phyloP scores from a whole-genome alignment of 2,329 filamentous ascomycete genomes.

The Penicillium occitanis region DNA sequence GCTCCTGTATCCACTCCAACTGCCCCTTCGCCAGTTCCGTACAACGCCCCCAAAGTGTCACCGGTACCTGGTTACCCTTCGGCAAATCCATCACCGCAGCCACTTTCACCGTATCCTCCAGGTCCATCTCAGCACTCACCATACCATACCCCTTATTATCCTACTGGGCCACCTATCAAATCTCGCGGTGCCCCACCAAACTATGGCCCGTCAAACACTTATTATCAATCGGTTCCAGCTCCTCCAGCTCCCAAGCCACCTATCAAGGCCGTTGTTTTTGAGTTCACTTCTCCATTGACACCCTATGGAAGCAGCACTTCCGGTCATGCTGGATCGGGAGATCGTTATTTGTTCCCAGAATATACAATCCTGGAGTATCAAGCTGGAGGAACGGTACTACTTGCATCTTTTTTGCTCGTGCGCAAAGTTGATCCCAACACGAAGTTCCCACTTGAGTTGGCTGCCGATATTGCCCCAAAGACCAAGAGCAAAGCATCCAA shows the following conservation, averaged over 20 bases:
- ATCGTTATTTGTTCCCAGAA: slow-evolving; percentile 52
- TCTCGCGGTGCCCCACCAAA: slow-evolving; percentile 34
- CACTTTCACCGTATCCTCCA: slow-evolving; percentile 27
- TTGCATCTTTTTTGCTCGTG: slow-evolving; percentile 50
- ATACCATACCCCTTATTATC: slow-evolving; percentile 35
- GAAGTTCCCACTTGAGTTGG: slow-evolving; percentile 39
- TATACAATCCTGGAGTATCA: slow-evolving; percentile 51
- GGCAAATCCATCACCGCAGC: slow-evolving; percentile 27
- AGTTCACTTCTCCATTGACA: slow-evolving; percentile 46
- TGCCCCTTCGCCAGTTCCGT: slow-evolving; percentile 21
- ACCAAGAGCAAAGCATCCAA: slow-evolving; percentile 34
- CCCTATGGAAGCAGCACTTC: slow-evolving; percentile 44
- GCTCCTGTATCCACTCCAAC: slow-evolving; percentile 16
- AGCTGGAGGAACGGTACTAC: slow-evolving; percentile 45
- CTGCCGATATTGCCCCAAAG: slow-evolving; percentile 32
- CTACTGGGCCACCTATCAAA: slow-evolving; percentile 35
- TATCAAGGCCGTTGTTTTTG: slow-evolving; percentile 50
- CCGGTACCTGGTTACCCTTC: slow-evolving; percentile 29
- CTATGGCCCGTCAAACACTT: slow-evolving; percentile 35
- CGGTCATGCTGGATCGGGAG: slow-evolving; percentile 44
- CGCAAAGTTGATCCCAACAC: slow-evolving; percentile 43
- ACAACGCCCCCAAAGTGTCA: slow-evolving; percentile 26
- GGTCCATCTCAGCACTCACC: slow-evolving; percentile 30
- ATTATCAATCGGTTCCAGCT: slow-evolving; percentile 34
- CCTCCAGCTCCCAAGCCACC: slow-evolving; percentile 39